Conservation (phyloP, 2,329 filamentous ascomycete genomes). For the Magnaporthiopsis rhizophila region DNA sequence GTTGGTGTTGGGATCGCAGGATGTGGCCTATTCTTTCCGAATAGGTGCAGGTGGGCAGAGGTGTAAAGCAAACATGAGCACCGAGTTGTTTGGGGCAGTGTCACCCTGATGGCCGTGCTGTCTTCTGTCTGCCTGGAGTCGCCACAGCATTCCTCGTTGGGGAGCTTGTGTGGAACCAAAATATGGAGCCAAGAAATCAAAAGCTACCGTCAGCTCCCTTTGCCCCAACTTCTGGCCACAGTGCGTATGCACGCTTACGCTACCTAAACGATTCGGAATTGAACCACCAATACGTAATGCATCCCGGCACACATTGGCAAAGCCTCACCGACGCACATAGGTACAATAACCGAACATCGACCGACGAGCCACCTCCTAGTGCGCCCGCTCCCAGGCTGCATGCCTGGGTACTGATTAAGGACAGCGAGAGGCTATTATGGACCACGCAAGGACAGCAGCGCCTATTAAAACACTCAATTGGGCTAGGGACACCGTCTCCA, state of each 20-base stretch:
- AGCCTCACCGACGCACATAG: no score
- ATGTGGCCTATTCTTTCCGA: not conserved
- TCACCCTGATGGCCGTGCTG: not conserved
- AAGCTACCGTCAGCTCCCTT: no score
- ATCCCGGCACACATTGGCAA: not conserved
- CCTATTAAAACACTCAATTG: not conserved
- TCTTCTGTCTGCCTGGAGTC: not conserved
- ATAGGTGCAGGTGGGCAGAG: not conserved
- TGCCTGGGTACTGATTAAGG: no score
- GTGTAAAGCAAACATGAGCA: not conserved
- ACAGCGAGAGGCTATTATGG: not conserved
- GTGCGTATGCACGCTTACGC: not conserved
- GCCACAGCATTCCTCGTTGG: not conserved
- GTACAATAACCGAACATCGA: no score
- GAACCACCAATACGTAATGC: not conserved
- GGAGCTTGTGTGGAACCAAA: not conserved
- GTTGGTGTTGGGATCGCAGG: no score
- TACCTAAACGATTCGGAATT: no score
- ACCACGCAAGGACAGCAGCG: not conserved
- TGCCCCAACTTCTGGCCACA: not conserved
- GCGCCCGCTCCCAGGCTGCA: no score
- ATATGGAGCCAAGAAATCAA: not conserved
- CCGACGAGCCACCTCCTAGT: no score
- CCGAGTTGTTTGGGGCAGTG: no score
- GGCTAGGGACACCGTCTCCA: no score